phyloP scores from a whole-genome alignment of 306 rosid genomes.

The Fragaria ananassa region DNA sequence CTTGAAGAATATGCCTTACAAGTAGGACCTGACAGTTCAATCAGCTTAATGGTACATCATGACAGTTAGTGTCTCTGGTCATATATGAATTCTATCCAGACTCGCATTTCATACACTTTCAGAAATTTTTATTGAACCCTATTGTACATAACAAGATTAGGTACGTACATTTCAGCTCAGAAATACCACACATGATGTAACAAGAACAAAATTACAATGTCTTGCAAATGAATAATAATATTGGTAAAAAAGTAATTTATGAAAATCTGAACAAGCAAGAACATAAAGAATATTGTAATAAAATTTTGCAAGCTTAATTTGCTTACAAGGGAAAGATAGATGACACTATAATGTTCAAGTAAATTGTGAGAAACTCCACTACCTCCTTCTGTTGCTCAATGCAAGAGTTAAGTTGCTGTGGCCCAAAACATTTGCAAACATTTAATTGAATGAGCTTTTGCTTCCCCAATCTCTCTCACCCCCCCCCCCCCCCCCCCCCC shows the following conservation, averaged over 20 bases:
- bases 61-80: background rate
- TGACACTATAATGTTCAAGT: background rate
- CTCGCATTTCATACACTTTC: background rate
- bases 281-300: conserved; percentile 8
- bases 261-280: conserved; percentile 18
- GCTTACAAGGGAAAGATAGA: conserved; percentile 4
- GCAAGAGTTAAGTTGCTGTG: background rate
- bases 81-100: background rate
- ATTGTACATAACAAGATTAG: background rate
- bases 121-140: background rate
- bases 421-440: background rate
- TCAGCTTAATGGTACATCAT: background rate
- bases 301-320: conserved; percentile 10
- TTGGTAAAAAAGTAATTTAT: background rate
- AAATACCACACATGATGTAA: background rate
- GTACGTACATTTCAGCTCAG: background rate
- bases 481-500: too few relatives aligned
- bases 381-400: background rate
- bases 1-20: background rate
- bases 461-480: conserved; percentile 2
- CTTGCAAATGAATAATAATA: conserved; percentile 5
- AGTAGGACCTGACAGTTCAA: conserved; percentile 7
- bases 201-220: background rate
- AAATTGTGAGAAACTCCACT: background rate
- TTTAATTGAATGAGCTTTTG: background rate